These are phyloP conservation scores for Arthonia radiata DNA, from an alignment of 495 filamentous ascomycete genomes.

Conservation along the genomic window DNA sequence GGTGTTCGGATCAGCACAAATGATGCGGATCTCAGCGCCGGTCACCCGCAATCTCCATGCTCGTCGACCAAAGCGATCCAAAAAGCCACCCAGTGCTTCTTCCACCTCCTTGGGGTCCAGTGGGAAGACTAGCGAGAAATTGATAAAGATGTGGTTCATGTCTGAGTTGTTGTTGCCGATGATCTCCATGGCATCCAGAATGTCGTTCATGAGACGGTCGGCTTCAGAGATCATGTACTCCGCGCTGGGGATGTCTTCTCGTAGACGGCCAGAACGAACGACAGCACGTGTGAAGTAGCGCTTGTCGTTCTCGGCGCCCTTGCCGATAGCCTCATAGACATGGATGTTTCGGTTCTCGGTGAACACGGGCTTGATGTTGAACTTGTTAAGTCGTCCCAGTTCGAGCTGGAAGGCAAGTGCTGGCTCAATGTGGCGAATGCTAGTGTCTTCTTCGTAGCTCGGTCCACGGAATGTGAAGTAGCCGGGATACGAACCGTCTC, in stretches of 20 bases:
- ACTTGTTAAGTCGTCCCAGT: conserved; percentile 77
- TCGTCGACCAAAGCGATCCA: conserved; percentile 86
- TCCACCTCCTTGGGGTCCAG: conserved; percentile 77
- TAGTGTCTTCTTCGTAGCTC: conserved; percentile 66
- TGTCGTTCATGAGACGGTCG: conserved; percentile 89
- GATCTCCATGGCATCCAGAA: conserved; percentile 90
- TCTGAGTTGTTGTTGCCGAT: conserved; percentile 98
- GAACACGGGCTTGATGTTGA: conserved; percentile 92
- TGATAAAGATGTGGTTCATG: conserved; percentile 99
- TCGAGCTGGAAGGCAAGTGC: conserved; percentile 96
- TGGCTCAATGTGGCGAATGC: conserved; percentile 91
- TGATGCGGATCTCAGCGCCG: conserved; percentile 91
- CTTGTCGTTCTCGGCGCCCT: conserved; percentile 83
- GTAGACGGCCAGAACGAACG: conserved; percentile 72
- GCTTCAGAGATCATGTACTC: conserved; percentile 97
- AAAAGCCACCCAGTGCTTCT: conserved; percentile 78
- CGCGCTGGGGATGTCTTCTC: conserved; percentile 88
- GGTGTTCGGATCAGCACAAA: conserved; percentile 73
- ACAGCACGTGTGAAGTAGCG: conserved; percentile 93
- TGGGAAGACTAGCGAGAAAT: conserved; percentile 90
- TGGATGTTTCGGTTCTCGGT: conserved; percentile 98
- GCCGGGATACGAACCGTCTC: conserved; percentile 80
- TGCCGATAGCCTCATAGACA: conserved; percentile 90
- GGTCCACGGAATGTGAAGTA: conserved; percentile 97
- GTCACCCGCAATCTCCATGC: conserved; percentile 93